phyloP scores from a whole-genome alignment of 1,284 basidiomycete genomes.

The Coriolopsis trogii region DNA sequence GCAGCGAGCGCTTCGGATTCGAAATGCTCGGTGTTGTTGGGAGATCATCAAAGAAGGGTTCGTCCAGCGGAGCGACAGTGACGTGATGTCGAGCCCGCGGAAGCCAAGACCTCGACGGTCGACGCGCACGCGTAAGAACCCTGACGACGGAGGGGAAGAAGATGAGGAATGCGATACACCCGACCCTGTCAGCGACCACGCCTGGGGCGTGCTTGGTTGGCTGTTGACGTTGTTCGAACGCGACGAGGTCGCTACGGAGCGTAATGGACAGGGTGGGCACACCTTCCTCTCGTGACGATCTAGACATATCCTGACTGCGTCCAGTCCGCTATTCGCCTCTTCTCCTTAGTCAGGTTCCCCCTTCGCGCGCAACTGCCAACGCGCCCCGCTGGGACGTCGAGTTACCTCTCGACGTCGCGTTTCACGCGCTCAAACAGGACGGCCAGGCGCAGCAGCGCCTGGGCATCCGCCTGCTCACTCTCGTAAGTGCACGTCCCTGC shows the following conservation, averaged over 20 bases:
- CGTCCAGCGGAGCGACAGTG: conserved; percentile 36
- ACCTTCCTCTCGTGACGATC: conserved; percentile 1
- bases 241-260: conserved; percentile 49
- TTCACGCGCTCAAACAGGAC: conserved; percentile 51
- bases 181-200: conserved; percentile 52
- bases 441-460: conserved; percentile 41
- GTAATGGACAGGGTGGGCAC: conserved; percentile 37
- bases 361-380: conserved; percentile 48
- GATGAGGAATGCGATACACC: conserved; percentile 32
- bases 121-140: conserved; percentile 14
- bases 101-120: conserved; percentile 28
- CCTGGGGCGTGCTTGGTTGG: conserved; percentile 71
- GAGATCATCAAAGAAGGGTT: conserved; percentile 58
- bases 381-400: conserved; percentile 60
- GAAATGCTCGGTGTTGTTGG: conserved; percentile 62
- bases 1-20: conserved; percentile 53
- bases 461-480: conserved; percentile 52
- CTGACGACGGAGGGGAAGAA: conserved; percentile 29
- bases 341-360: conserved; percentile 67
- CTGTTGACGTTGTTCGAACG: conserved; percentile 65
- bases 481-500: conserved; percentile 41
- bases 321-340: conserved; percentile 60
- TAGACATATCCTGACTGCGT: neutral
- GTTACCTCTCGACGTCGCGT: conserved; percentile 56
- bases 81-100: conserved; percentile 9